Conservation (phyloP, 1,139 yeast genomes). For the Blastobotrys proliferans region DNA sequence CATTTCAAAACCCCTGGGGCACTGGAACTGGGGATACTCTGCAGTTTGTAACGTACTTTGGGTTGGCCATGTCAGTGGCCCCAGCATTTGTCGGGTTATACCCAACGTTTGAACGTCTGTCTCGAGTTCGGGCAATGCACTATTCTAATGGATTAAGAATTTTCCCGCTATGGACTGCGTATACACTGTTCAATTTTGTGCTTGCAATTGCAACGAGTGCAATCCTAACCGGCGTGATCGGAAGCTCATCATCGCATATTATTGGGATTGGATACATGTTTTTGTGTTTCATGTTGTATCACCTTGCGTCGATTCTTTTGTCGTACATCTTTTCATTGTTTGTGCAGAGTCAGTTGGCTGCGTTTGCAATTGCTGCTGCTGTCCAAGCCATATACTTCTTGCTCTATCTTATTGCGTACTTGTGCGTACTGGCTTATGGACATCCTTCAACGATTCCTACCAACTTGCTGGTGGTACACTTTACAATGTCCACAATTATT, state of each 20-base stretch:
- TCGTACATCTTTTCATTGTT: constrained; percentile 34
- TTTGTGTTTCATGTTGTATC: constrained; percentile 32
- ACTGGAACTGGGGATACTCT: constrained; percentile 33
- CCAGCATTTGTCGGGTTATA: constrained; percentile 36
- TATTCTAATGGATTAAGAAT: constrained; percentile 38
- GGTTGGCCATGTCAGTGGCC: constrained; percentile 35
- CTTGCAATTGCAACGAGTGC: constrained; percentile 27
- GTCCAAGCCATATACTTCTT: constrained; percentile 33
- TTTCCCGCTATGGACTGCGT: constrained; percentile 36
- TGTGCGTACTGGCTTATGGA: constrained; percentile 33
- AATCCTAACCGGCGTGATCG: constrained; percentile 29
- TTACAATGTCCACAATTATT: constrained; percentile 29
- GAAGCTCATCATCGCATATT: constrained; percentile 23
- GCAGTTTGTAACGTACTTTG: constrained; percentile 35
- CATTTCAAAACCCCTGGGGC: constrained; percentile 34
- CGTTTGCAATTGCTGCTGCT: constrained; percentile 37
- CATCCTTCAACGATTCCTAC: constrained; percentile 27
- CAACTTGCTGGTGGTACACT: constrained; percentile 27
- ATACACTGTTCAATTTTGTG: constrained; percentile 29
- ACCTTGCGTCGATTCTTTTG: constrained; percentile 30
- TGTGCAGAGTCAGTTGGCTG: constrained; percentile 35
- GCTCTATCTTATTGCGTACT: constrained; percentile 33
- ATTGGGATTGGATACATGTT: constrained; percentile 35
- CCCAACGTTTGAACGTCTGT: constrained; percentile 37
- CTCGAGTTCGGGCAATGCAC: constrained; percentile 37